phyloP scores from a whole-genome alignment of 805 yeast genomes.

The Candida dendrica region DNA sequence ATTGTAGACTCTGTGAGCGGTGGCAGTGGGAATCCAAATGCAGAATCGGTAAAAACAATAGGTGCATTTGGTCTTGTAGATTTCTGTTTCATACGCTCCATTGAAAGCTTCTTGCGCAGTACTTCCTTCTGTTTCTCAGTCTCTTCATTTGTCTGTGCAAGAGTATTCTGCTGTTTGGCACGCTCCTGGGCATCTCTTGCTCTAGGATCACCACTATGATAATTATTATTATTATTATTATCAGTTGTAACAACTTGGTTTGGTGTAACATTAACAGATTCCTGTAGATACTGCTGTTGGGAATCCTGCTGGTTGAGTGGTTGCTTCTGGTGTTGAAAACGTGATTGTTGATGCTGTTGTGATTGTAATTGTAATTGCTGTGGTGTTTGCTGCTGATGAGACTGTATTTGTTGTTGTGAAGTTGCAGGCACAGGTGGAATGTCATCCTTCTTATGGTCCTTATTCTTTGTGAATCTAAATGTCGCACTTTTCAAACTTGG shows the following conservation, averaged over 20 bases:
- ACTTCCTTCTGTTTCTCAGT: constrained; percentile 15
- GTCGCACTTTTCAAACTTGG: neutral
- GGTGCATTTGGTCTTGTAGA: constrained; percentile 44
- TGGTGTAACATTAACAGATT: neutral
- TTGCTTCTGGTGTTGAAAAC: no score
- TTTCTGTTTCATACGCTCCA: constrained; percentile 27
- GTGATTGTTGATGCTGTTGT: neutral
- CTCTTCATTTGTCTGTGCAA: constrained; percentile 8
- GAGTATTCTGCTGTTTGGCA: neutral
- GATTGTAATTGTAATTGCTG: neutral
- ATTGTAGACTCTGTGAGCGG: constrained; percentile 71
- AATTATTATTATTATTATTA: no score
- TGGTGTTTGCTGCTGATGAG: constrained; percentile 2
- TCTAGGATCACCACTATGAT: neutral
- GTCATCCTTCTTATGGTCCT: neutral
- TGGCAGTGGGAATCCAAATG: constrained; percentile 83
- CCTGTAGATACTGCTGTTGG: neutral
- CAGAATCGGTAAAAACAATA: constrained; percentile 62
- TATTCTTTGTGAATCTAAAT: neutral
- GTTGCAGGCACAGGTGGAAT: neutral
- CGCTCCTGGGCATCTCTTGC: neutral
- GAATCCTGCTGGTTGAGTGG: no score
- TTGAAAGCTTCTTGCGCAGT: constrained; percentile 20
- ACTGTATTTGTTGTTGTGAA: constrained; percentile 2
- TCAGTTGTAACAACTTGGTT: neutral